Evolutionary conservation across 2,329 filamentous ascomycete species (phyloP), one percentile per base, ranked within the genome.

Genomic region (Calonectria pseudoreteaudii): DNA sequence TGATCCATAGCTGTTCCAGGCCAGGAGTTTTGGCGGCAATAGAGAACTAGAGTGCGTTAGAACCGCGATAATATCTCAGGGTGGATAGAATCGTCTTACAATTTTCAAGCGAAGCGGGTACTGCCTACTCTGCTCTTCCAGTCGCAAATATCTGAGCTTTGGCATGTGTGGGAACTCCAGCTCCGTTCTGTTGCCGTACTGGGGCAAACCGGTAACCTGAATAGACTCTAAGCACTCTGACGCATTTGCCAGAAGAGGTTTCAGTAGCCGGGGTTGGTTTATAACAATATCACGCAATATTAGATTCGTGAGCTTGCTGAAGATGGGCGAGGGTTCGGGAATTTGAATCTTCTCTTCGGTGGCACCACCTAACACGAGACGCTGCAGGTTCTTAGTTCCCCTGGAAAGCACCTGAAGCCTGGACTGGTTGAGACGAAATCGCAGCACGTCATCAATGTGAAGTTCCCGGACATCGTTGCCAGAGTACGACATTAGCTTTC

Each of bases 1-100:
- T 77, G 38, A 85, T 71, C 75, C 78, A 82, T 3, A 85, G 74
- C 62, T 85, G 83, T 66, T 85, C 79, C 16, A 85, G 50, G 0
- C 72, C 75, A 14, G 81, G 83, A n/a, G 79, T 80, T 49, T 80
- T 80, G 1, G 60, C 30, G 26, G 80, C 79, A 8, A 83, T 23
- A 13, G 65, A 53, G 52, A 83, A 79, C 83, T 85, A 26, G 7
- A 30, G 13, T 6, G 1, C 1, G 68, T 78, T 68, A 78, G 77
- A 26, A 30, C 5, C 26, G 23, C 31, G 8, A 66, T 50, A 56
- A 74, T 68, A 10, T 44, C 56, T 36, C 44, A 6, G n/a, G 1
- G 20, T 50, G 3, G 13, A 20, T 9, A 34, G 26, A 49, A 13
- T 41, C 23, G 31, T 3, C 79, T 72, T 72, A 81, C 81, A 66